A percentile compares a stretch with the other conserved stretches of the same genome.
These are phyloP conservation scores for Cephaloascus albidus DNA, from an alignment of 805 yeast species.

Conservation along the genomic window DNA sequence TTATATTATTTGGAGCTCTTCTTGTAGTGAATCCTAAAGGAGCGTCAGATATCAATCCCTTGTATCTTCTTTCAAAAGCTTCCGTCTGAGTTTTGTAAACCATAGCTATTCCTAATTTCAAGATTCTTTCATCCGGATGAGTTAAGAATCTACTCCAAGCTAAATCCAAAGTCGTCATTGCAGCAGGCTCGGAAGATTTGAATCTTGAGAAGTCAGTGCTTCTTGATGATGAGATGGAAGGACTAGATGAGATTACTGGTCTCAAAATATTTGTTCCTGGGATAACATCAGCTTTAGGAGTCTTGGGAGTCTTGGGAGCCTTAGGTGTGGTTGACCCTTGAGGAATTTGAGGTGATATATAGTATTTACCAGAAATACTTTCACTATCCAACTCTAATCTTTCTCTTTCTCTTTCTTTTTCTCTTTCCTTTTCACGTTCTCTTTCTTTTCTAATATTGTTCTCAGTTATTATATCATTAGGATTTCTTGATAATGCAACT, in stretches of 20 bases:
- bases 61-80: slow-evolving; percentile 44
- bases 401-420: neutral
- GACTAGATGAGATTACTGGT: slow-evolving; percentile 24
- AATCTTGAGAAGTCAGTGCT: slow-evolving; percentile 5
- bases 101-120: slow-evolving; percentile 46
- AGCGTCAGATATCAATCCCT: slow-evolving; percentile 49
- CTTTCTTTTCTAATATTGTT: neutral
- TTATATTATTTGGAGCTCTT: neutral
- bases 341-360: neutral
- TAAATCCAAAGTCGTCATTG: slow-evolving; percentile 43
- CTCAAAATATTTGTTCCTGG: slow-evolving; percentile 54
- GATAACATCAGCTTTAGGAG: slow-evolving; percentile 26
- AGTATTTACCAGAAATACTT: neutral
- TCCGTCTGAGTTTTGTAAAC: slow-evolving; percentile 36
- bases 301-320: slow-evolving; percentile 3
- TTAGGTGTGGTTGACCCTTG: neutral
- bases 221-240: slow-evolving; percentile 7
- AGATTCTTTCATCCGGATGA: slow-evolving; percentile 50
- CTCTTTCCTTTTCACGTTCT: neutral
- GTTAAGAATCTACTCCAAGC: slow-evolving; percentile 49
- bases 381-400: neutral
- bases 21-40: slow-evolving; percentile 44
- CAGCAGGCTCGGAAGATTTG: slow-evolving; percentile 21
- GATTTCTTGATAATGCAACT: slow-evolving; percentile 6
- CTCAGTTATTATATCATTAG: slow-evolving; percentile 2